These are phyloP conservation scores for Populus hybrid DNA, from an alignment of 441 rosid genomes.

Conservation along the genomic window DNA sequence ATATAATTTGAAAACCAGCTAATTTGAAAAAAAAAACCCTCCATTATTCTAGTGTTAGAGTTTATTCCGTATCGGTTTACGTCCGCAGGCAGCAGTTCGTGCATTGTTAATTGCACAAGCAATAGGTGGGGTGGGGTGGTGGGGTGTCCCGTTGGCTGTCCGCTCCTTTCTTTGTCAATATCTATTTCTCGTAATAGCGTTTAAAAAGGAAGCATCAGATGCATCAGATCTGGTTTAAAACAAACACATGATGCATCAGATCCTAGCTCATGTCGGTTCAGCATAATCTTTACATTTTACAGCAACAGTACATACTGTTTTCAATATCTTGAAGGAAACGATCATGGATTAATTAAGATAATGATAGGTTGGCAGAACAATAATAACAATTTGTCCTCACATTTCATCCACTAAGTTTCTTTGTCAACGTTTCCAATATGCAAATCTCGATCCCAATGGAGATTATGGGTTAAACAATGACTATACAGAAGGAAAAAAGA, in stretches of 20 bases:
- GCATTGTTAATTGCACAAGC: too few relatives aligned
- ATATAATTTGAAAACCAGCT: too few relatives aligned
- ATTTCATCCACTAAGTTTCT: not conserved
- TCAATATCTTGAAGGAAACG: not conserved
- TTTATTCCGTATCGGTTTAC: too few relatives aligned
- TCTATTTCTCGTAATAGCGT: too few relatives aligned
- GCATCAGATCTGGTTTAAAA: not conserved
- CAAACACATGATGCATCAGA: not conserved
- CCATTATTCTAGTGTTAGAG: too few relatives aligned
- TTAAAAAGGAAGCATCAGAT: too few relatives aligned
- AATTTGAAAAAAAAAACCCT: too few relatives aligned
- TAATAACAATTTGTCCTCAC: not conserved
- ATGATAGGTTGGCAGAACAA: not conserved
- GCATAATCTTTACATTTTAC: not conserved
- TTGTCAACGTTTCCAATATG: not conserved
- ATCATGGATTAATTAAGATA: not conserved
- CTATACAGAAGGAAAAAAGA: not conserved
- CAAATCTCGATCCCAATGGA: constrained; percentile 7
- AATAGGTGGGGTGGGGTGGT: not conserved
- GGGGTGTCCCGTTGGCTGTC: not conserved
- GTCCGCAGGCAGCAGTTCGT: too few relatives aligned
- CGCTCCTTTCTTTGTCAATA: not conserved
- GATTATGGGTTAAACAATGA: constrained; percentile 2
- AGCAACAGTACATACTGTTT: not conserved
- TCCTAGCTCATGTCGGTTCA: not conserved